phyloP scores from a whole-genome alignment of 1,284 basidiomycete genomes.

The Microbotryum saponariae region DNA sequence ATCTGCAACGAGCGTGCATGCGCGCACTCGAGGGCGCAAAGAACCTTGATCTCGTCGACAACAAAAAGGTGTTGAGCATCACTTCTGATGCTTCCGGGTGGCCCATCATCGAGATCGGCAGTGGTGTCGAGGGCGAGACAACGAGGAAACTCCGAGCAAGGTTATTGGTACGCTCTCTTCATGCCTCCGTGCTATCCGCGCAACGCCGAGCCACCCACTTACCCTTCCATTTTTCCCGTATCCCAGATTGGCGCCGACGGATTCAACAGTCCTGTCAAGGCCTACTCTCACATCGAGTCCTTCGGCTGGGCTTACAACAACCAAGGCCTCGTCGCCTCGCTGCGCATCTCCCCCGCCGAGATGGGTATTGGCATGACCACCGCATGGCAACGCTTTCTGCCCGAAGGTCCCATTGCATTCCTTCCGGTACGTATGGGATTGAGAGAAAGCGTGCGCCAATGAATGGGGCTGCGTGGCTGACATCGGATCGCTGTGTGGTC shows the following conservation, averaged over 20 bases:
- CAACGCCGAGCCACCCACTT: background rate
- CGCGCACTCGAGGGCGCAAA: constrained; percentile 48
- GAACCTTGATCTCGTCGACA: constrained; percentile 40
- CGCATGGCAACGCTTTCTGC: constrained; percentile 91
- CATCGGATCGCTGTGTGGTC: constrained; percentile 1
- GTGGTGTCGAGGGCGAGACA: constrained; percentile 41
- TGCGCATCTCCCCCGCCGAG: constrained; percentile 47
- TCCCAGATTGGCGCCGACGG: constrained; percentile 87
- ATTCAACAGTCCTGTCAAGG: constrained; percentile 83
- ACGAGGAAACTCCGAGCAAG: constrained; percentile 54
- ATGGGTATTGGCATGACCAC: constrained; percentile 42
- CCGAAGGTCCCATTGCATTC: constrained; percentile 92
- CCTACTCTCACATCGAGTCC: constrained; percentile 75
- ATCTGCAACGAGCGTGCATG: constrained; percentile 71
- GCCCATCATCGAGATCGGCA: constrained; percentile 65
- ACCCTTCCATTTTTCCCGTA: constrained; percentile 13
- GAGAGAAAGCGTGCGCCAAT: background rate
- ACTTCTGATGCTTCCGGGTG: constrained; percentile 48
- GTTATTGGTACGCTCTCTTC: constrained; percentile 53
- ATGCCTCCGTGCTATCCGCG: background rate
- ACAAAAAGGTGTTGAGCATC: constrained; percentile 34
- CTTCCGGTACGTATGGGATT: constrained; percentile 50
- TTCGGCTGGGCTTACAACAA: constrained; percentile 89
- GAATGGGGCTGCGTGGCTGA: background rate
- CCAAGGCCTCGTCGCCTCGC: constrained; percentile 83